Evolutionary conservation across 805 yeast genomes (phyloP).

Genomic region (Naumovozyma dairenensis): DNA sequence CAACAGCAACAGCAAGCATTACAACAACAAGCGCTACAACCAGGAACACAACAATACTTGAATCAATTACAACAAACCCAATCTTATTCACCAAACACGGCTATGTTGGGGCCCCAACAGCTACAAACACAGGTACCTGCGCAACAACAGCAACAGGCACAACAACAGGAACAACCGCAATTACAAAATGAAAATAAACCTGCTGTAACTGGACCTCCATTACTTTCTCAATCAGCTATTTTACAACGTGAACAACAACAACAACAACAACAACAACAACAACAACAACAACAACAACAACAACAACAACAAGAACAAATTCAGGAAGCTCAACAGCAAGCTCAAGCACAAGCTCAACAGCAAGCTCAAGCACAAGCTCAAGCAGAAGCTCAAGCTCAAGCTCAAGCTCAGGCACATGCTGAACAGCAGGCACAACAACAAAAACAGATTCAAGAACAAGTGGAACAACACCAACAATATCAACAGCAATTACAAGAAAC

Average conservation of each 20-base stretch:
- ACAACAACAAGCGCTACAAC: slow-evolving; percentile 27
- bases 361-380: slow-evolving; percentile 3
- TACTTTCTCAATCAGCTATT: slow-evolving; percentile 1
- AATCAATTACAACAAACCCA: slow-evolving; percentile 6
- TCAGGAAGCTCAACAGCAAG: slow-evolving; percentile 2
- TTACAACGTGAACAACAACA: slow-evolving; percentile 1
- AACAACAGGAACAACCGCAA: slow-evolving; percentile 17
- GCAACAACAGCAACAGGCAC: slow-evolving; percentile 20
- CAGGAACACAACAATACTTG: slow-evolving; percentile 25
- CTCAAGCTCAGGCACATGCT: slow-evolving; percentile 5
- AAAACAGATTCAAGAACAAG: slow-evolving; percentile 1
- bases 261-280: slow-evolving; percentile 2
- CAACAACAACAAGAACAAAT: slow-evolving; percentile 5
- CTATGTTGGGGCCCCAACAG: slow-evolving; percentile 21
- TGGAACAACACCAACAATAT: slow-evolving; percentile 3
- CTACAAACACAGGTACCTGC: slow-evolving; percentile 19
- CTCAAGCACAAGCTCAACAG: slow-evolving; percentile 1
- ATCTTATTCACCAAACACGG: slow-evolving; percentile 10
- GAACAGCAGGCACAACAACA: slow-evolving; percentile 4
- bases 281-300: slow-evolving; percentile 2
- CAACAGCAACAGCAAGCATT: slow-evolving; percentile 18
- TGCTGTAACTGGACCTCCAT: slow-evolving; percentile 3
- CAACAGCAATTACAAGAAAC: slow-evolving; percentile 2
- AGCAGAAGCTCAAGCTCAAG: slow-evolving; percentile 1
- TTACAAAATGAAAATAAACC: slow-evolving; percentile 8